phyloP scores from a whole-genome alignment of 495 filamentous ascomycete genomes.

The Cercophora scortea region DNA sequence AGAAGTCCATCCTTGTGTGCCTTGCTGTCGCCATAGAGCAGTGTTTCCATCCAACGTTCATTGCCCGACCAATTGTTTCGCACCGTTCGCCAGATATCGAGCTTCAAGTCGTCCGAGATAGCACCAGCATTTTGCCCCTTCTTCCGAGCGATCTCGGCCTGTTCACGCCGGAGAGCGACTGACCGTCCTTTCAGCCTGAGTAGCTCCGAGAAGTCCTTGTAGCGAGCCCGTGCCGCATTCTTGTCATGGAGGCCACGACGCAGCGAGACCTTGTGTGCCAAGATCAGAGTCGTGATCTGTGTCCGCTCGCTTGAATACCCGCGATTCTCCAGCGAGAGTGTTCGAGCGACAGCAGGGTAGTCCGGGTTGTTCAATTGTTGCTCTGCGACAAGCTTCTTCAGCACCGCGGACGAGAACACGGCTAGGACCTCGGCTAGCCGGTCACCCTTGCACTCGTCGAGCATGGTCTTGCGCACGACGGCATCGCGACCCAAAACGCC shows the following conservation, averaged over 20 bases:
- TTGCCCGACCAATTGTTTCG: slow-evolving; percentile 69
- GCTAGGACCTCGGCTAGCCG: slow-evolving; percentile 72
- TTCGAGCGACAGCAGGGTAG: slow-evolving; percentile 43
- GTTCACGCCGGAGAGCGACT: slow-evolving; percentile 34
- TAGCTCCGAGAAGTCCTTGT: slow-evolving; percentile 49
- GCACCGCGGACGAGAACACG: slow-evolving; percentile 68
- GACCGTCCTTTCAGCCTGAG: slow-evolving; percentile 42
- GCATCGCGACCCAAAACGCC: slow-evolving; percentile 70
- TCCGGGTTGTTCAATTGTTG: slow-evolving; percentile 22
- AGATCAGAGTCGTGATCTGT: slow-evolving; percentile 55
- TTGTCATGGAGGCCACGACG: slow-evolving; percentile 44
- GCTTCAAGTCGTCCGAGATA: slow-evolving; percentile 30
- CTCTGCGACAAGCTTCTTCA: slow-evolving; percentile 57
- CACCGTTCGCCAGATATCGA: slow-evolving; percentile 42
- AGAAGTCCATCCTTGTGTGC: slow-evolving; percentile 55
- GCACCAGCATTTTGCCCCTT: slow-evolving; percentile 2
- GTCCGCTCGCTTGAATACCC: slow-evolving; percentile 53
- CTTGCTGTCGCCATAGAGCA: slow-evolving; percentile 58
- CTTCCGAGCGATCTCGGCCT: slow-evolving; percentile 19
- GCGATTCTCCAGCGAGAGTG: slow-evolving; percentile 52
- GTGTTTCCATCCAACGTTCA: slow-evolving; percentile 55
- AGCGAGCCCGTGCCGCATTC: slow-evolving; percentile 43
- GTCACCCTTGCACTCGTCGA: slow-evolving; percentile 85
- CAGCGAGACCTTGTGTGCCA: slow-evolving; percentile 66
- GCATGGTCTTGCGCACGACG: slow-evolving; percentile 77